These are phyloP conservation scores for Globisporangium cederbergense DNA, from an alignment of 352 stramenopile genomes.

Conservation along the genomic window DNA sequence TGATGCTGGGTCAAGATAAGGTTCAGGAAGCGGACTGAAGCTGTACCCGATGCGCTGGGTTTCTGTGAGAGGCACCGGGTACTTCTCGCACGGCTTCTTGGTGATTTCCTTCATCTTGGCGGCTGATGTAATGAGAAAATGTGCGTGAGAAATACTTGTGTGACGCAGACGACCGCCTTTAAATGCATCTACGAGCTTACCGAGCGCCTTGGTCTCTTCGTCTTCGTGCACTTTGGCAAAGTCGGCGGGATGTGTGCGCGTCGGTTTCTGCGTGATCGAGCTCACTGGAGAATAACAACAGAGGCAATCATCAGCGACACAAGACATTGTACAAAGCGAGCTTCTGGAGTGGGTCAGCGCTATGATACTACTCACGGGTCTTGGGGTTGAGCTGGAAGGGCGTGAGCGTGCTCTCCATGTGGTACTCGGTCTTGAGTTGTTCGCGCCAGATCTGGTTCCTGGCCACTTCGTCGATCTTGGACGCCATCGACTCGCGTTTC, in stretches of 20 bases:
- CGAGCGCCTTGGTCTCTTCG: conserved; percentile 47
- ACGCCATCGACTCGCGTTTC: conserved; percentile 70
- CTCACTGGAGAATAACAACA: conserved; percentile 39
- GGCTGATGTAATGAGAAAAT: conserved; percentile 14
- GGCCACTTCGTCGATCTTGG: conserved; percentile 82
- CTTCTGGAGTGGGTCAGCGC: background rate
- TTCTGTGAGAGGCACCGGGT: conserved; percentile 67
- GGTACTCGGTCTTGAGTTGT: conserved; percentile 81
- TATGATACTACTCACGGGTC: conserved; percentile 36
- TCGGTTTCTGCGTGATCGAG: conserved; percentile 73
- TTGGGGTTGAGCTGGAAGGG: conserved; percentile 85
- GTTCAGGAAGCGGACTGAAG: background rate
- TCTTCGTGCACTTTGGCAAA: conserved; percentile 62
- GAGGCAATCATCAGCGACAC: background rate
- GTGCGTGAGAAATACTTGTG: background rate
- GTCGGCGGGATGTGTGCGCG: conserved; percentile 64
- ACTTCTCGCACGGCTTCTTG: conserved; percentile 68
- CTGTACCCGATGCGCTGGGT: conserved; percentile 62
- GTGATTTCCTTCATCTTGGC: conserved; percentile 61
- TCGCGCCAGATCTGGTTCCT: conserved; percentile 89
- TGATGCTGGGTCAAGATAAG: background rate
- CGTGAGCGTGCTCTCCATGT: conserved; percentile 68
- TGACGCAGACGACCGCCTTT: background rate
- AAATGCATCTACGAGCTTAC: conserved; percentile 15
- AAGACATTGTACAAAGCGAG: background rate